phyloP scores from a whole-genome alignment of 306 rosid genomes.

The Dryas alaskensis region DNA sequence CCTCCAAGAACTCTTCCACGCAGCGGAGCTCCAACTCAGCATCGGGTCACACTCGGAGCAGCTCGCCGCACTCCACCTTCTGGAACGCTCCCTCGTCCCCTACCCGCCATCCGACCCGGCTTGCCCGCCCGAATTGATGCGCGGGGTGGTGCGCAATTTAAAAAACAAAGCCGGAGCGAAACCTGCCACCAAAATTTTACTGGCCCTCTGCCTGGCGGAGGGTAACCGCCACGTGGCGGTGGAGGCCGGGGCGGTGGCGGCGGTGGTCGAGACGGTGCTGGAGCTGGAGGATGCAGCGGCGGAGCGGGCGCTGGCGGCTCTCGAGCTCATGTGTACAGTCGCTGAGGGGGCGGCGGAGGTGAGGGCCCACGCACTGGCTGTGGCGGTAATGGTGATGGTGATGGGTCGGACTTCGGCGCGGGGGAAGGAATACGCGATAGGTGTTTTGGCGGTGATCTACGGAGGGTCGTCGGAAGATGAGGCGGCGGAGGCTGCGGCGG shows the following conservation, averaged over 20 bases:
- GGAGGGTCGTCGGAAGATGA: constrained; percentile 28
- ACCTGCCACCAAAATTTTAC: constrained; percentile 57
- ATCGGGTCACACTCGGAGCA: constrained; percentile 51
- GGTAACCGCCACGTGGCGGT: constrained; percentile 78
- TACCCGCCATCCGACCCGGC: constrained; percentile 73
- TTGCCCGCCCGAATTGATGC: constrained; percentile 71
- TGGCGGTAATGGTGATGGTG: constrained; percentile 80
- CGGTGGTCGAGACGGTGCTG: constrained; percentile 60
- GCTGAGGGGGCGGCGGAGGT: constrained; percentile 80
- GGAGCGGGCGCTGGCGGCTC: constrained; percentile 75
- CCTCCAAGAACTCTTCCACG: constrained; percentile 71
- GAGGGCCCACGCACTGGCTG: constrained; percentile 77
- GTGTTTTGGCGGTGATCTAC: constrained; percentile 73
- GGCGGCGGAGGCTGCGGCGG: constrained; percentile 21
- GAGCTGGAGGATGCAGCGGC: constrained; percentile 71
- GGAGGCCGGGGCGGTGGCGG: constrained; percentile 67
- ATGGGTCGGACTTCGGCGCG: constrained; percentile 84
- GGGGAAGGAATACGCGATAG: constrained; percentile 77
- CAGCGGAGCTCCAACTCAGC: constrained; percentile 64
- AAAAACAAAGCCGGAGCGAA: constrained; percentile 40
- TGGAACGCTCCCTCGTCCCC: constrained; percentile 76
- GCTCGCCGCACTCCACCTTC: constrained; percentile 57
- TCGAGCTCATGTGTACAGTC: constrained; percentile 83
- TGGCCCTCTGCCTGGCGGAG: constrained; percentile 79
- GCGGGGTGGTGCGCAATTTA: constrained; percentile 43